A percentile compares a stretch with the other conserved stretches of the same genome.
phyloP scores from a whole-genome alignment of 75 land plant species.

The Isoetes taiwanensis region DNA sequence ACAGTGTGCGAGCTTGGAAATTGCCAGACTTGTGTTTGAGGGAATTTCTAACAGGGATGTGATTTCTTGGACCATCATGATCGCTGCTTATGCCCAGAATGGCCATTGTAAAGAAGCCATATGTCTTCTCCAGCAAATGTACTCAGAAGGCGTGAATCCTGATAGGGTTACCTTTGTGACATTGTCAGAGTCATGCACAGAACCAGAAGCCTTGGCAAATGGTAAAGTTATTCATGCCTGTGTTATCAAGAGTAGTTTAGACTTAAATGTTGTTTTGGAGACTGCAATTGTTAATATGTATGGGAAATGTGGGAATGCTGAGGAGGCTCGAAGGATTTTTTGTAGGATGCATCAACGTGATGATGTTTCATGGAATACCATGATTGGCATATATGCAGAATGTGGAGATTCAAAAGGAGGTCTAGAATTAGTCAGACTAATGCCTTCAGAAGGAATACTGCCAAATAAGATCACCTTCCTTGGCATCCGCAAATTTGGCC shows the following conservation, averaged over 20 bases:
- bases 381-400: no score
- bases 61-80: constrained; percentile 2
- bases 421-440: no score
- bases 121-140: background rate
- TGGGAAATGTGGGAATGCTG: background rate
- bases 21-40: background rate
- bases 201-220: background rate
- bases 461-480: no score
- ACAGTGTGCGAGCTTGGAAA: background rate
- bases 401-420: no score
- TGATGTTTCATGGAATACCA: background rate
- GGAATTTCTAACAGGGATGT: background rate
- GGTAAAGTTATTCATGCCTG: background rate
- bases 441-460: no score
- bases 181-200: background rate
- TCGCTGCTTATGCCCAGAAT: background rate
- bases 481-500: no score
- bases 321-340: background rate
- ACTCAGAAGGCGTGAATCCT: background rate
- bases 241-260: background rate
- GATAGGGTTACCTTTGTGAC: background rate
- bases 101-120: background rate
- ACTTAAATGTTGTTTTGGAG: background rate
- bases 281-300: constrained; percentile 1
- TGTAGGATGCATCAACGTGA: background rate